Percentiles rank a stretch among this genome's conserved stretches.
phyloP scores from a whole-genome alignment of 2,329 filamentous ascomycete genomes.

The Botryosphaeria agaves region DNA sequence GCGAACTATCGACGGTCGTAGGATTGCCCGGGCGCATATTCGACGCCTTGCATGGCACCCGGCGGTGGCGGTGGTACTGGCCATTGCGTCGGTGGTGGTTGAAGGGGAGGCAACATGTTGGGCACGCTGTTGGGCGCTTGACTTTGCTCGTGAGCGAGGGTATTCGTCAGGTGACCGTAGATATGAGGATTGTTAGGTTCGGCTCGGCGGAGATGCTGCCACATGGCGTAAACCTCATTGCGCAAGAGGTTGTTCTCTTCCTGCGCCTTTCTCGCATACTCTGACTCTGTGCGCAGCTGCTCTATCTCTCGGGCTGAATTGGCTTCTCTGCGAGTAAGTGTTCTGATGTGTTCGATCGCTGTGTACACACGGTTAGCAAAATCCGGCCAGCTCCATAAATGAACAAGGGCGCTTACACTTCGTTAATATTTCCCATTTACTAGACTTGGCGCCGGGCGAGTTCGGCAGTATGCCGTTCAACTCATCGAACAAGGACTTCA shows the following conservation, averaged over 20 bases:
- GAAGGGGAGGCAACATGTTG: conserved; percentile 19
- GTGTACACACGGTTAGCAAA: conserved; percentile 4
- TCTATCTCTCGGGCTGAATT: conserved; percentile 19
- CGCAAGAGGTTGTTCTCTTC: conserved; percentile 30
- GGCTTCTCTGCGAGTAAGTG: conserved; percentile 19
- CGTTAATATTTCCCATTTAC: conserved; percentile 77
- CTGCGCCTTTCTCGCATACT: conserved; percentile 23
- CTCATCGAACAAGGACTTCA: conserved; percentile 77
- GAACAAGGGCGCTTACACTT: conserved; percentile 43
- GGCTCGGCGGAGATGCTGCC: conserved; percentile 25
- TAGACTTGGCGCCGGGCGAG: conserved; percentile 67
- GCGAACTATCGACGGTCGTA: background rate
- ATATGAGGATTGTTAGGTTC: conserved; percentile 28
- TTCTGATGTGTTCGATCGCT: conserved; percentile 34
- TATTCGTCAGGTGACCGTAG: conserved; percentile 27
- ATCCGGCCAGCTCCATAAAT: background rate
- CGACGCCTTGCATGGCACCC: conserved; percentile 31
- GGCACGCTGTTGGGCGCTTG: conserved; percentile 11
- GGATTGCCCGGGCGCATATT: conserved; percentile 15
- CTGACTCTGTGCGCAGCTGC: conserved; percentile 24
- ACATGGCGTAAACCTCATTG: conserved; percentile 27
- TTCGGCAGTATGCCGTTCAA: conserved; percentile 63
- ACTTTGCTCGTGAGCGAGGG: conserved; percentile 21
- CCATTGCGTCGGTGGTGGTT: conserved; percentile 19
- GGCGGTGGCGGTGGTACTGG: conserved; percentile 13